Conservation (phyloP, 2,329 filamentous ascomycete species). For the Fusarium siculi region DNA sequence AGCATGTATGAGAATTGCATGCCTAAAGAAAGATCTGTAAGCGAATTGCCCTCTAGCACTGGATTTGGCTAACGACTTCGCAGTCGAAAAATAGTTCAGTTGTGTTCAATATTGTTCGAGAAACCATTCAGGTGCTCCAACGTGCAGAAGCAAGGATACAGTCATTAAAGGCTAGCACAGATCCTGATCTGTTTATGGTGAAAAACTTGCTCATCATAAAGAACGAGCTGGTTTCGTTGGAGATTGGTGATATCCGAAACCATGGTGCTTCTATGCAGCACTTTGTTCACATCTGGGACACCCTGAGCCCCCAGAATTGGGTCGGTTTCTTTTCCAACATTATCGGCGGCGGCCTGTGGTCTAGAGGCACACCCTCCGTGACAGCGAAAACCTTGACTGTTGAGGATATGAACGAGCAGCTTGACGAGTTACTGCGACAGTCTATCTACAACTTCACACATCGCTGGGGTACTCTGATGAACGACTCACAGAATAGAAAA, state of each 20-base stretch:
- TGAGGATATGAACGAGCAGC: conserved; percentile 71
- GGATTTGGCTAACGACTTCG: conserved; percentile 20
- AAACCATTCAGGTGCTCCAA: conserved; percentile 86
- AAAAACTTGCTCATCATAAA: conserved; percentile 95
- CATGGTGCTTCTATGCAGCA: conserved; percentile 64
- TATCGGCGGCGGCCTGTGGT: conserved; percentile 66
- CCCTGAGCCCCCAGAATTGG: conserved; percentile 67
- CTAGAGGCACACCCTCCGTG: conserved; percentile 48
- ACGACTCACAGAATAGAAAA: conserved; percentile 60
- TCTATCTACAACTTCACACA: conserved; percentile 72
- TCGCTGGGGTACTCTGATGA: conserved; percentile 64
- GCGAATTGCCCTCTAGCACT: conserved; percentile 38
- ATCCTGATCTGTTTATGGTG: conserved; percentile 91
- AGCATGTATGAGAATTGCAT: conserved; percentile 72
- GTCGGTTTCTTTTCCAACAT: conserved; percentile 69
- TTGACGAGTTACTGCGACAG: conserved; percentile 71
- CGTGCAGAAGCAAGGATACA: conserved; percentile 78
- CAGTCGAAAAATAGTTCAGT: conserved; percentile 62
- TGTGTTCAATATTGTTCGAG: conserved; percentile 80
- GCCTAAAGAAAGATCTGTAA: conserved; percentile 71
- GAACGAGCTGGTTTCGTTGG: conserved; percentile 94
- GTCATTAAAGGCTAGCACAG: conserved; percentile 67
- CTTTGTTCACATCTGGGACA: conserved; percentile 73
- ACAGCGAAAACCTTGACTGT: conserved; percentile 56
- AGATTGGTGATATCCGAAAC: conserved; percentile 79